Percentiles rank a stretch among this genome's conserved stretches.
phyloP scores from a whole-genome alignment of 768 basidiomycete species.

The Porphyrellus cyaneotinctus region DNA sequence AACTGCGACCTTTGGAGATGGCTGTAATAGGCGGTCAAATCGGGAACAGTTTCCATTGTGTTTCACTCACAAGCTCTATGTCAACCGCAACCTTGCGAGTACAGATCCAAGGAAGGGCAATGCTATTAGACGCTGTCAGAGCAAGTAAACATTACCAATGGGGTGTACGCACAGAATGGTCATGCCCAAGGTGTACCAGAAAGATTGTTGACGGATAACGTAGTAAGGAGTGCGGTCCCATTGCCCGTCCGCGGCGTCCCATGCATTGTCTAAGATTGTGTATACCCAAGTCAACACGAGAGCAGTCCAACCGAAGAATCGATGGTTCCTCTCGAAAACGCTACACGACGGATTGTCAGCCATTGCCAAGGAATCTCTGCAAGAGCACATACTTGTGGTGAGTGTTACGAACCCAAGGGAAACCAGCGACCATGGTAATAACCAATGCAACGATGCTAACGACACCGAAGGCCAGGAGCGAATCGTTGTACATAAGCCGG shows the following conservation, averaged over 20 bases:
- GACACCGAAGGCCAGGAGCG: constrained; percentile 59
- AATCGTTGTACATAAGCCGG: constrained; percentile 47
- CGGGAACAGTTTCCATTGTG: not conserved
- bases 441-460: constrained; percentile 54
- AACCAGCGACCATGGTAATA: constrained; percentile 58
- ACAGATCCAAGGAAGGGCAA: constrained; percentile 72
- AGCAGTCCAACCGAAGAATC: constrained; percentile 74
- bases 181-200: constrained; percentile 75
- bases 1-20: constrained; percentile 74
- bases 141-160: not conserved
- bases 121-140: constrained; percentile 36
- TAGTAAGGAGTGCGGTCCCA: constrained; percentile 56
- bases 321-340: constrained; percentile 76
- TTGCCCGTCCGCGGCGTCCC: constrained; percentile 47
- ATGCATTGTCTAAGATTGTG: constrained; percentile 63
- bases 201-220: constrained; percentile 65
- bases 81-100: constrained; percentile 70
- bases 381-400: constrained; percentile 64
- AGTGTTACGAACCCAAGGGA: constrained; percentile 77
- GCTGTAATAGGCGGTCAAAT: constrained; percentile 38
- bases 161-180: constrained; percentile 56
- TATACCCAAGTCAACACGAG: constrained; percentile 58
- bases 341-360: constrained; percentile 31
- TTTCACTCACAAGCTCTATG: constrained; percentile 60
- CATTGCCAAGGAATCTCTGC: not conserved